Conservation (phyloP, 768 basidiomycete genomes). For the Leccinum truebloodii region DNA sequence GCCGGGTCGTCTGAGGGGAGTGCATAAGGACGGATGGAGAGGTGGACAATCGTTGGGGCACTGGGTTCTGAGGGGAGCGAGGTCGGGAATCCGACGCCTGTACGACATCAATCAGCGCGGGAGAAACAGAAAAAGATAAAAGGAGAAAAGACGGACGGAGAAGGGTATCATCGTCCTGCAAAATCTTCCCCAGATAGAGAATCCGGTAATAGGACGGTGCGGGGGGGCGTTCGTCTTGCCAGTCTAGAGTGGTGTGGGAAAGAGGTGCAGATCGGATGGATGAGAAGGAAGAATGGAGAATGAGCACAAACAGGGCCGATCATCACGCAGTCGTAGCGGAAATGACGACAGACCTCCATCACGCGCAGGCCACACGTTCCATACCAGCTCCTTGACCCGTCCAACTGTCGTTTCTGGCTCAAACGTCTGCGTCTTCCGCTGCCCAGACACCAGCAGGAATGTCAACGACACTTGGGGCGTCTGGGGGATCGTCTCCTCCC, state of each 20-base stretch:
- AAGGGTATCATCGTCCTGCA: slow-evolving; percentile 84
- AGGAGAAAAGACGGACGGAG: slow-evolving; percentile 45
- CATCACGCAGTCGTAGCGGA: slow-evolving; percentile 12
- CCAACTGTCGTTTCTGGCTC: slow-evolving; percentile 75
- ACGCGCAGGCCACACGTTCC: slow-evolving; percentile 73
- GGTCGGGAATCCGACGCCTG: slow-evolving; percentile 35
- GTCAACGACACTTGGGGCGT: slow-evolving; percentile 66
- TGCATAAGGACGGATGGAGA: slow-evolving; percentile 65
- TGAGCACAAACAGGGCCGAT: slow-evolving; percentile 15
- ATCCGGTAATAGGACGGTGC: slow-evolving; percentile 76
- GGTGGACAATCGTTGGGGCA: slow-evolving; percentile 63
- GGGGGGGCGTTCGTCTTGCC: slow-evolving; percentile 78
- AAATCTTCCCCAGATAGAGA: slow-evolving; percentile 73
- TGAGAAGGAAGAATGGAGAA: not conserved
- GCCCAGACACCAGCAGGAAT: slow-evolving; percentile 71
- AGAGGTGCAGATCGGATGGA: not conserved
- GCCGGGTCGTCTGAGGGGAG: slow-evolving; percentile 50
- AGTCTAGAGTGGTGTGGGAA: slow-evolving; percentile 44
- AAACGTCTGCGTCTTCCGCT: slow-evolving; percentile 69
- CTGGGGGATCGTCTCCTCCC: slow-evolving; percentile 45
- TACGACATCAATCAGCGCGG: slow-evolving; percentile 10
- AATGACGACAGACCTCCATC: slow-evolving; percentile 43
- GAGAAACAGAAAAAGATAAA: not conserved
- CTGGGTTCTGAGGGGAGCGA: slow-evolving; percentile 32
- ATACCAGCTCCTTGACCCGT: slow-evolving; percentile 79